These are phyloP conservation scores for Kluyveromyces nonfermentans DNA, from an alignment of 805 yeast genomes.

Conservation along the genomic window DNA sequence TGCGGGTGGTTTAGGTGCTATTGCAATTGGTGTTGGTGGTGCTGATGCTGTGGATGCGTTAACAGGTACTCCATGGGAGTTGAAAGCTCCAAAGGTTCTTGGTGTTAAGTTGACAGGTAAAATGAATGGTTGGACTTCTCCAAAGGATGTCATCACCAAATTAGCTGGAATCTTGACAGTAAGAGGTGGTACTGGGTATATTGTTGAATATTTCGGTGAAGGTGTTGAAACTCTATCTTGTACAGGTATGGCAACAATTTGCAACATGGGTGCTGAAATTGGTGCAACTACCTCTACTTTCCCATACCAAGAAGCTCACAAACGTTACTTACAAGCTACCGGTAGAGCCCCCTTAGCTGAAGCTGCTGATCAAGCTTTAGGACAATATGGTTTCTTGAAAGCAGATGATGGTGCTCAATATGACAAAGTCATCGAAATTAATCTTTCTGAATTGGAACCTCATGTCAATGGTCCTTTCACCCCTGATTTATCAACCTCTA, in stretches of 20 bases:
- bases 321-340: conserved; percentile 73
- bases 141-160: conserved; percentile 91
- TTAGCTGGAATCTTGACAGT: conserved; percentile 91
- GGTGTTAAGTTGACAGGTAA: conserved; percentile 91
- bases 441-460: conserved; percentile 82
- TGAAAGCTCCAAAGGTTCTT: conserved; percentile 90
- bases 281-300: conserved; percentile 98
- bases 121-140: conserved; percentile 90
- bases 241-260: conserved; percentile 99
- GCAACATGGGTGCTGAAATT: conserved; percentile 99
- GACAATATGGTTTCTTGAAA: conserved; percentile 50
- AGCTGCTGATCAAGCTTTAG: conserved; percentile 55
- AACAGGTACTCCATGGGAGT: conserved; percentile 97
- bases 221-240: conserved; percentile 85
- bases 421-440: conserved; percentile 86
- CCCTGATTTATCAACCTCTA: conserved; percentile 92
- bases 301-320: conserved; percentile 84
- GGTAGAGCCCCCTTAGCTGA: conserved; percentile 76
- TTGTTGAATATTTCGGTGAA: conserved; percentile 93
- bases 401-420: conserved; percentile 88
- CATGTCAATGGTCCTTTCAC: conserved; percentile 97
- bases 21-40: conserved; percentile 99
- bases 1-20: conserved; percentile 98
- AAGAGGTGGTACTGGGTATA: conserved; percentile 95
- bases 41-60: conserved; percentile 99